Base-by-base conservation (phyloP, 768 basidiomycete species). In the Auriscalpium microsporum region DNA sequence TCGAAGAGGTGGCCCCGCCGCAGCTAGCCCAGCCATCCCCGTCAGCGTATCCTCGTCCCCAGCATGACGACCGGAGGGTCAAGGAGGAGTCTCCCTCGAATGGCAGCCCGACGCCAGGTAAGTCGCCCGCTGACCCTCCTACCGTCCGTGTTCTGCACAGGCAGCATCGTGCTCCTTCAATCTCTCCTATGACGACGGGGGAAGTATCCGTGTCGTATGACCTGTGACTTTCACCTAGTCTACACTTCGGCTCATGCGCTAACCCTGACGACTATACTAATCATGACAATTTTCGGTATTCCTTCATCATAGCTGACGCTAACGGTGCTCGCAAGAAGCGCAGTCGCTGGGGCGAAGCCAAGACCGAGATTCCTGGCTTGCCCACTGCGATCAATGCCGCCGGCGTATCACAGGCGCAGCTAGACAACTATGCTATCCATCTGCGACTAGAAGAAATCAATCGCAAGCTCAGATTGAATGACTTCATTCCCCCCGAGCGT, bases 391-490 rank as follows among this genome's bases (percentile, higher is more conserved):
- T 99, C 61, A 87, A 86, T 61, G 87, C 90, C 45, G 85, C 88
- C 47, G 94, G 95, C 58, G 93, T 99, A 52, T 93, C 94, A 21
- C 92, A 94, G 67, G 85, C 87, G 52, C 94, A 98, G 70, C 85
- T 99, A 53, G 95, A 98, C 72, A 94, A 93, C 66, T 99, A 99
- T 71, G 95, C 96, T 36, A 92, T 94, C 53, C 93, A 96, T 67
- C 78, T 98, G 48, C 82, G 96, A 52, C 76, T 99, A 49, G 96
- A 99, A 72, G 96, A 99, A 74, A 97, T 99, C 67, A 94, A 95
- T 67, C 82, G 92, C 63, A 96, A 97, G 71, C 78, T 99, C 23
- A 76, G 94, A 58, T 72, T 94, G 59, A 96, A 96, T 60, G 94
- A 98, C 65, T 94, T 91, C 64, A 83, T 99, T 51, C 96, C 96